Evolutionary conservation across 768 basidiomycete genomes (phyloP).

Genomic region (Clavaria fumosa): DNA sequence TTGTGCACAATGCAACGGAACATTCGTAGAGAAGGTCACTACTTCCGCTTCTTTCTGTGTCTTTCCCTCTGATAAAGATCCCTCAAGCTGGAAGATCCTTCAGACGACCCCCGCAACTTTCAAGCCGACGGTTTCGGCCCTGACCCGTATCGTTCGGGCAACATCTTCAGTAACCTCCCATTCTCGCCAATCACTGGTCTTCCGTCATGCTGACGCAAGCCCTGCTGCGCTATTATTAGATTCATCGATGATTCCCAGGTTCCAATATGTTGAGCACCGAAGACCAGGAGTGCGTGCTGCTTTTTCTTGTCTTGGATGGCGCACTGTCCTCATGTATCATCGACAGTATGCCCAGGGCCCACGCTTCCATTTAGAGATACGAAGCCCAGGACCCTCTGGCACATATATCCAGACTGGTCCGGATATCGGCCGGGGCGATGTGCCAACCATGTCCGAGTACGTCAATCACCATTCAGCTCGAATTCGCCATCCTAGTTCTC

Average conservation of each 20-base stretch:
- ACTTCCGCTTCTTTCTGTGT: conserved; percentile 8
- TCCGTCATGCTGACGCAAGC: conserved; percentile 5
- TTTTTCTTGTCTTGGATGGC: no score
- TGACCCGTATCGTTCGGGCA: conserved; percentile 21
- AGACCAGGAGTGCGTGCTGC: not conserved
- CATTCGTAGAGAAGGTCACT: conserved; percentile 69
- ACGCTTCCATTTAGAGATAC: conserved; percentile 16
- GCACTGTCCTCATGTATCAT: not conserved
- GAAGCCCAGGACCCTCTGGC: conserved; percentile 11
- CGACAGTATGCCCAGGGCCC: not conserved
- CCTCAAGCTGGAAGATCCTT: conserved; percentile 53
- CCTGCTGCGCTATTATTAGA: conserved; percentile 11
- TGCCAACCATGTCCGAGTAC: conserved; percentile 42
- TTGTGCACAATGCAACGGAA: conserved; percentile 68
- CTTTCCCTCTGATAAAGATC: conserved; percentile 1
- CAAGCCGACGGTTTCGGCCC: conserved; percentile 21
- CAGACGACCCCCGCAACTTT: conserved; percentile 64
- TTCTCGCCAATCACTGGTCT: not conserved
- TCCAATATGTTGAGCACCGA: not conserved
- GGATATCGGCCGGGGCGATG: conserved; percentile 11
- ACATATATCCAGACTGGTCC: not conserved
- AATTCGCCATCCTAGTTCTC: not conserved
- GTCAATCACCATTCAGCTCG: no score
- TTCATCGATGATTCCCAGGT: conserved; percentile 10
- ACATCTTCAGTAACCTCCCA: conserved; percentile 31